Evolutionary conservation across 345 rosid genomes (phyloP), one percentile per base, ranked within the genome.

Genomic region (Zanthoxylum bungeanum): DNA sequence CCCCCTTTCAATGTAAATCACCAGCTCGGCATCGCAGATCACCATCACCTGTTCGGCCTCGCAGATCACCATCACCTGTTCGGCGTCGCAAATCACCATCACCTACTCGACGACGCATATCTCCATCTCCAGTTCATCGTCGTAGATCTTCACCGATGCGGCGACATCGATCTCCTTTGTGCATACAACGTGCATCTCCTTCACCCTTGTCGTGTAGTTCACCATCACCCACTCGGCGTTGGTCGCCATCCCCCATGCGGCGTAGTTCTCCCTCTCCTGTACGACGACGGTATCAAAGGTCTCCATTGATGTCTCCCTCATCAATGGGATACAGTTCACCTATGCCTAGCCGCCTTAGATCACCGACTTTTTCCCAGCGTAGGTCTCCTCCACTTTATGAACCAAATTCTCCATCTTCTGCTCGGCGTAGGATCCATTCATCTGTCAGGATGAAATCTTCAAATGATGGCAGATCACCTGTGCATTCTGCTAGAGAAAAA

Each of bases 371-470:
- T 73, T 71, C 87, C 27, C 76, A 9, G 24, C 78, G 68, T 61
- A 82, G 81, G 70, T 88, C 91, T 74, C 71, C 70, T 30, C 81
- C 84, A 22, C 80, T 66, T 55, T 36, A 57, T 49, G 77, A 47
- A 36, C 82, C 82, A 5, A 81, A 81, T 58, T 90, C 90, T 70
- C 76, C 85, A 27, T 81, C 95, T 69, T 81, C 87, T 66, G 69
- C 67, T 50, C 83, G 49, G 1, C 85, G 21, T 60, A 78, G 83
- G 65, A 77, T 85, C 63, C 83, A 77, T 62, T 85, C 86, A 49
- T 85, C 87, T 2, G 53, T 39, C 65, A 78, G 71, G 79, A 82
- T 80, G 75, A 77, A 16, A 63, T 81, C 80, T 37, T 57, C 74
- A 34, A 74, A 72, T 67, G 87, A 73, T 9, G 49, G 24, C 66